These are phyloP conservation scores for Cyberlindnera maclurae DNA, from an alignment of 805 yeast species.

Conservation along the genomic window DNA sequence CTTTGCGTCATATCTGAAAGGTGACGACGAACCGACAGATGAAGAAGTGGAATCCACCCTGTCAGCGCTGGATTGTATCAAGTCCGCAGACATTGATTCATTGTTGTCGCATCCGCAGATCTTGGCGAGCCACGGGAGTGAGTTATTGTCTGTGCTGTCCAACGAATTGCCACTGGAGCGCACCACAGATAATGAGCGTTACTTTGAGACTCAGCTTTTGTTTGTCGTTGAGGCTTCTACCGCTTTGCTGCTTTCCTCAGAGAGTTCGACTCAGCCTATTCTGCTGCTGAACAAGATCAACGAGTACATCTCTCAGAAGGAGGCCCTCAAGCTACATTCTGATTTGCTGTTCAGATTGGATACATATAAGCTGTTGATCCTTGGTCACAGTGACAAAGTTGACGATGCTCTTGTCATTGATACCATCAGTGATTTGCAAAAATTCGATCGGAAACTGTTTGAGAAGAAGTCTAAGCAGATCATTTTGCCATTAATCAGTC, in stretches of 20 bases:
- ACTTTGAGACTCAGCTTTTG: slow-evolving; percentile 23
- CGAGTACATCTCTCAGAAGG: slow-evolving; percentile 15
- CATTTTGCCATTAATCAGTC: slow-evolving; percentile 12
- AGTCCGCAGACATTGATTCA: slow-evolving; percentile 53
- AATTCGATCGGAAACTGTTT: slow-evolving; percentile 11
- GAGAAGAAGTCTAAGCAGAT: slow-evolving; percentile 16
- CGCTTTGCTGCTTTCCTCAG: slow-evolving; percentile 13
- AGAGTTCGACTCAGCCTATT: background rate
- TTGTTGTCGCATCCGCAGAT: slow-evolving; percentile 42
- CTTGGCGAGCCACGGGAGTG: slow-evolving; percentile 1
- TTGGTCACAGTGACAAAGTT: slow-evolving; percentile 9
- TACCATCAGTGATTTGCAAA: slow-evolving; percentile 8
- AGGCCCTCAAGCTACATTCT: slow-evolving; percentile 21
- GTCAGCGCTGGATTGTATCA: slow-evolving; percentile 76
- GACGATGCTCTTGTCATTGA: slow-evolving; percentile 1
- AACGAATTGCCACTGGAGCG: slow-evolving; percentile 29
- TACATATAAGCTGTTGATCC: slow-evolving; percentile 45
- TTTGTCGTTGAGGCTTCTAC: slow-evolving; percentile 40
- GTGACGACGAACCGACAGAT: slow-evolving; percentile 93
- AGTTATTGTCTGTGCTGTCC: slow-evolving; percentile 27
- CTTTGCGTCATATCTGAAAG: slow-evolving; percentile 85
- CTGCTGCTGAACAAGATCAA: slow-evolving; percentile 9
- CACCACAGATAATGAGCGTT: slow-evolving; percentile 21
- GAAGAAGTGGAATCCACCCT: slow-evolving; percentile 85
- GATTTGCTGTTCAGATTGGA: slow-evolving; percentile 32